Evolutionary conservation across 805 yeast genomes (phyloP).

Genomic region (Gaillardinia entomophila): DNA sequence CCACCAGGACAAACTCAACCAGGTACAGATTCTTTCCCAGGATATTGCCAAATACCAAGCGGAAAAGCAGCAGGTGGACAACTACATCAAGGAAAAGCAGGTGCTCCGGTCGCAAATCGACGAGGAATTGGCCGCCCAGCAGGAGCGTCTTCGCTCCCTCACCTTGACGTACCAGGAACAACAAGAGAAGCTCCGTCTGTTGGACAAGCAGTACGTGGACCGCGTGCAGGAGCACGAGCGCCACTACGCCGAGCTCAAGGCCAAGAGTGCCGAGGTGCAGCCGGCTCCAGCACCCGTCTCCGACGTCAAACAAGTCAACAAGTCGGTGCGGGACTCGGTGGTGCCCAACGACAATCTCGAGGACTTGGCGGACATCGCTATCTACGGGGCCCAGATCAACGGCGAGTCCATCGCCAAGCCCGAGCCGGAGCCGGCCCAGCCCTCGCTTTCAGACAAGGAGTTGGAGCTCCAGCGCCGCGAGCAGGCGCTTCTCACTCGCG

Average conservation of each 20-base stretch:
- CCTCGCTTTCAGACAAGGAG: conserved; percentile 15
- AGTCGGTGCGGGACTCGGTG: background rate
- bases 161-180: conserved; percentile 10
- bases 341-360: conserved; percentile 15
- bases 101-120: conserved; percentile 16
- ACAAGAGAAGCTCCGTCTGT: conserved; percentile 6
- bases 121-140: conserved; percentile 14
- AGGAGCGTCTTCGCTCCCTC: conserved; percentile 11
- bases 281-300: background rate
- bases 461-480: conserved; percentile 21
- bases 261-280: background rate
- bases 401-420: conserved; percentile 14
- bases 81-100: conserved; percentile 14
- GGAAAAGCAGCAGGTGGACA: conserved; percentile 12
- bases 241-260: background rate
- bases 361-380: conserved; percentile 33
- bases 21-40: conserved; percentile 14
- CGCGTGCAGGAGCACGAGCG: background rate
- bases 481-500: conserved; percentile 15
- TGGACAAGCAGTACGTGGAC: conserved; percentile 1
- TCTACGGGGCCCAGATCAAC: conserved; percentile 30
- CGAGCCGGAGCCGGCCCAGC: conserved; percentile 4
- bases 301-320: background rate
- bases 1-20: conserved; percentile 12
- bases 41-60: conserved; percentile 12